phyloP scores from a whole-genome alignment of 225 moss, liverwort and hornwort species.

The Straminergon stramineum region DNA sequence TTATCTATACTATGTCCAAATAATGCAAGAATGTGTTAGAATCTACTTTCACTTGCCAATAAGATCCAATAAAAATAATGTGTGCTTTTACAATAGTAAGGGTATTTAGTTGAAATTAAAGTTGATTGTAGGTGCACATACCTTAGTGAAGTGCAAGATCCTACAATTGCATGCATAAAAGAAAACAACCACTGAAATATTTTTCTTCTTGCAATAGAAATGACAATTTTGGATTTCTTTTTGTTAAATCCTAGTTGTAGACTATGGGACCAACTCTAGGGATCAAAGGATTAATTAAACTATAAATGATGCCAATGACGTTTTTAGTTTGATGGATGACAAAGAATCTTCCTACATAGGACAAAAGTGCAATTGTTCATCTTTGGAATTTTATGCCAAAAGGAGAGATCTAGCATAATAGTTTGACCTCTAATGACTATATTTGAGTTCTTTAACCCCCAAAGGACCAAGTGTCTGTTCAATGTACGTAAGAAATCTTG shows the following conservation, averaged over 20 bases:
- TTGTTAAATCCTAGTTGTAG: background rate
- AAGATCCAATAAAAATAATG: background rate
- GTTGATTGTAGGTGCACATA: background rate
- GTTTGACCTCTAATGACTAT: too few species aligned
- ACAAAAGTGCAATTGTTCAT: too few species aligned
- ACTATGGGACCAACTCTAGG: background rate
- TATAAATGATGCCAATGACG: too few species aligned
- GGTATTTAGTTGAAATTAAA: background rate
- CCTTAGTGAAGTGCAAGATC: background rate
- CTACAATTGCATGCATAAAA: background rate
- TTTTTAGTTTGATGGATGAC: too few species aligned
- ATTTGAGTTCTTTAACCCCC: too few species aligned
- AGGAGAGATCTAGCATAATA: too few species aligned
- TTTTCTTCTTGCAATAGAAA: background rate
- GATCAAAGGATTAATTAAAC: background rate
- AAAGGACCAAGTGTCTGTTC: too few species aligned
- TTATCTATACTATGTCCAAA: background rate
- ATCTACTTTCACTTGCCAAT: rapidly evolving
- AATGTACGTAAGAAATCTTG: too few species aligned
- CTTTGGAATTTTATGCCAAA: too few species aligned
- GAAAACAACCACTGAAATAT: background rate
- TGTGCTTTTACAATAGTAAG: rapidly evolving
- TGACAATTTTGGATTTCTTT: background rate
- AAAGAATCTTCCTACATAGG: too few species aligned
- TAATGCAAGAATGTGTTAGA: background rate